These are phyloP conservation scores for Chenopodium suecicum DNA, from an alignment of 148 eudicot genomes.

Conservation along the genomic window DNA sequence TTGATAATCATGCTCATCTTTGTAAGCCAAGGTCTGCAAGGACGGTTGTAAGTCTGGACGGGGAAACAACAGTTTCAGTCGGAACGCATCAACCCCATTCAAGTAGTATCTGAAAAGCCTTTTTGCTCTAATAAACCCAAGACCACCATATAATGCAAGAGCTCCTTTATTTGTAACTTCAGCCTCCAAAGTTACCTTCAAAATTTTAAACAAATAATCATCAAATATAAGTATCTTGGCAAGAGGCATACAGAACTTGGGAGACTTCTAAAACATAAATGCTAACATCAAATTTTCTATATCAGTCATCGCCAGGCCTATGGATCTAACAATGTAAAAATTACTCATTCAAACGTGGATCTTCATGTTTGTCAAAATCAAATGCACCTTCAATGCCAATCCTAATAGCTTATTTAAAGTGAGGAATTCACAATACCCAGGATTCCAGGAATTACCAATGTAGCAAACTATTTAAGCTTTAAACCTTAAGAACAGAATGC, in stretches of 20 bases:
- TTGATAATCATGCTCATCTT: slow-evolving; percentile 28
- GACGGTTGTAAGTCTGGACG: slow-evolving; percentile 45
- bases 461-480: background rate
- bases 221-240: background rate
- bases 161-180: slow-evolving; percentile 97
- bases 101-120: slow-evolving; percentile 89
- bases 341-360: background rate
- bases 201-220: slow-evolving; percentile 10
- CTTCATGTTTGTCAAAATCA: background rate
- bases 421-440: background rate
- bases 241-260: slow-evolving; percentile 1
- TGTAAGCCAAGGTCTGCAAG: slow-evolving; percentile 30
- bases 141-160: slow-evolving; percentile 88
- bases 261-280: background rate
- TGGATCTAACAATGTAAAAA: background rate
- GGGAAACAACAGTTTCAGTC: slow-evolving; percentile 81
- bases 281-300: background rate
- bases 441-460: background rate
- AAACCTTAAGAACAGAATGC: background rate
- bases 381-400: slow-evolving; percentile 2
- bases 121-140: slow-evolving; percentile 90
- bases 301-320: background rate
- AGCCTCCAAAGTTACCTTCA: slow-evolving; percentile 92
- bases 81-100: slow-evolving; percentile 94
- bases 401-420: background rate